Evolutionary conservation across 2,329 filamentous ascomycete genomes (phyloP), one percentile per base, ranked within the genome.

Genomic region (Xylariaceae sp.): DNA sequence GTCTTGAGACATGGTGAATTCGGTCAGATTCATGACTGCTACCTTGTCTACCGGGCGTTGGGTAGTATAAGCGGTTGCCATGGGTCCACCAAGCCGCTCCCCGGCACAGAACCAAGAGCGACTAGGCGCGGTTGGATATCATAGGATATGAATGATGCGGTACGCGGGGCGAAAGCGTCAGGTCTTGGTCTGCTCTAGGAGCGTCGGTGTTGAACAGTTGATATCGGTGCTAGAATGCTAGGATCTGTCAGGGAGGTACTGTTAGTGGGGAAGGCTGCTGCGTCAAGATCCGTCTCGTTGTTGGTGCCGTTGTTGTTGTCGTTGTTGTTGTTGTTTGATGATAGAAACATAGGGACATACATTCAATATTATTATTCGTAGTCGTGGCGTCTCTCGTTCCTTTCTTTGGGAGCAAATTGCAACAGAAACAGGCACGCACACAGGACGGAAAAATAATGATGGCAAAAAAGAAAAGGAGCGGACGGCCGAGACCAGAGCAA

Each of bases 401-500:
- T n/a, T n/a, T n/a, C n/a, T n/a, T n/a, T n/a, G n/a, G n/a, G n/a
- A n/a, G n/a, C 54, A 55, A 58, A 55, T 51, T 55, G 57, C 54
- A 52, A 55, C 53, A 57, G 55, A 47, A 47, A 37, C 38, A 37
- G 40, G 41, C 51, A 51, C 55, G 52, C 53, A 55, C 46, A 50
- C 51, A 55, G 27, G 53, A 52, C 45, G 53, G 43, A 55, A 53
- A 49, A 41, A 50, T 55, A 56, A 45, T 48, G 51, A 52, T 52
- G 47, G 51, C 49, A 44, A 44, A 54, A 46, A 55, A 47, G 52
- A 59, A 62, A 74, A 73, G 72, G 76, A 80, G 74, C 70, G 76
- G 76, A 80, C 76, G 76, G 76, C 63, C 74, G 70, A 78, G 67
- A 75, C 76, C 77, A 80, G 75, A 66, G 69, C 66, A 71, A 75